Evolutionary conservation across 2,329 filamentous ascomycete genomes (phyloP), one percentile per base, ranked within the genome.

Genomic region (Calcarisporium arbuscula): DNA sequence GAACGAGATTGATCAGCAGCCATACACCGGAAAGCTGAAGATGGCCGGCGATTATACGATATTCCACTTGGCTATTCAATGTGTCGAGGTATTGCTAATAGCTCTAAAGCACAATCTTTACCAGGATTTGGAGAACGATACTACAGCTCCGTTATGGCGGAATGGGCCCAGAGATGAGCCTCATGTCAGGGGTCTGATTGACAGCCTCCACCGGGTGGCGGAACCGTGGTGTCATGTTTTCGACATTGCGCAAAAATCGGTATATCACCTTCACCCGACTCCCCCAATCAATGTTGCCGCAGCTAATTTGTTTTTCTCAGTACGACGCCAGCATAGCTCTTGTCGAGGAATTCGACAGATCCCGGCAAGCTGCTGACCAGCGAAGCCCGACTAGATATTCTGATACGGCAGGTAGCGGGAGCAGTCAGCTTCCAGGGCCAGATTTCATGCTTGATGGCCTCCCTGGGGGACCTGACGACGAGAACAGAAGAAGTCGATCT

Each of bases 121-220:
- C 35, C 46, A 48, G 28, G 48, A 62, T 25, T 38, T 64, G 10
- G 49, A 48, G 3, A 50, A 56, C 4, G 49, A 54, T 16, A 61
- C 57, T 12, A 62, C 60, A 2, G 60, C 57, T 7, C 60, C 61
- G 5, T 44, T 60, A 3, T 59, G 57, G 51, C 48, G 53, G 19
- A 48, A 52, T 16, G 52, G 53, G 6, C 41, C 49, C 2, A 51
- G 55, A 4, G 51, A 55, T 33, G 57, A 61, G 18, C 36, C 44
- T 2, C 49, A 56, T 16, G 49, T 64, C 12, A 48, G 51, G 5
- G 43, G 41, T 4, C 43, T 63, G 15, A 54, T 64, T 19, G 43
- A 55, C 28, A 51, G 49, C 11, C 52, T 61, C 6, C 45, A 64
- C 37, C 49, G 45, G 21, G 47, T 62, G 7, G 54, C 54, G 11